These are phyloP conservation scores for Euphrasia confusa DNA, from an alignment of 257 asterid genomes.

Conservation along the genomic window DNA sequence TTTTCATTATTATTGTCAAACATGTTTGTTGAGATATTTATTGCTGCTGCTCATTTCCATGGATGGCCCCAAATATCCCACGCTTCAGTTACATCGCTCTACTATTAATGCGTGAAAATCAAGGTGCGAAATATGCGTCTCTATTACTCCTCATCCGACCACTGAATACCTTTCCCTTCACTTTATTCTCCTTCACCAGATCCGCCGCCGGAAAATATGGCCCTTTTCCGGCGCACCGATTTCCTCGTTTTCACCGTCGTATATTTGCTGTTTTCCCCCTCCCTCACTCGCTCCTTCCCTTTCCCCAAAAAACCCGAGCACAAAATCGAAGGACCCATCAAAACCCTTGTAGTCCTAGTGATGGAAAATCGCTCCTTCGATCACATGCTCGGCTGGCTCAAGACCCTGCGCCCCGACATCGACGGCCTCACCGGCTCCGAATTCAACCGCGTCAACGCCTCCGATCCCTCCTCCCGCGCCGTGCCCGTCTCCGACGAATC, in stretches of 20 bases:
- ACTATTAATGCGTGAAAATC: too few relatives aligned
- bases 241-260: constrained; percentile 28
- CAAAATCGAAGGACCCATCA: constrained; percentile 73
- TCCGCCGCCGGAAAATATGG: constrained; percentile 40
- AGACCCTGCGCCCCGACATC: constrained; percentile 65
- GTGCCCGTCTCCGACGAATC: constrained; percentile 56
- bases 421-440: constrained; percentile 78
- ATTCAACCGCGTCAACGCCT: constrained; percentile 64
- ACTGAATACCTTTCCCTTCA: background rate
- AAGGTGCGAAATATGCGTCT: background rate
- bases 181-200: constrained; percentile 6
- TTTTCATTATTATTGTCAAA: too few relatives aligned
- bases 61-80: too few relatives aligned
- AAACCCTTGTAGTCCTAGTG: constrained; percentile 76
- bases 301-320: constrained; percentile 36
- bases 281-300: constrained; percentile 46
- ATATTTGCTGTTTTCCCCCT: constrained; percentile 36
- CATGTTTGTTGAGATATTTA: too few relatives aligned
- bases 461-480: constrained; percentile 54
- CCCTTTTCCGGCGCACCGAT: constrained; percentile 28
- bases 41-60: too few relatives aligned
- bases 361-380: constrained; percentile 98
- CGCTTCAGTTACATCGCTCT: too few relatives aligned
- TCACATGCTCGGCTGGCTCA: constrained; percentile 87
- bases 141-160: background rate